Conservation (phyloP, 306 rosid genomes). For the cucumber (Cucumis sativus) region DNA sequence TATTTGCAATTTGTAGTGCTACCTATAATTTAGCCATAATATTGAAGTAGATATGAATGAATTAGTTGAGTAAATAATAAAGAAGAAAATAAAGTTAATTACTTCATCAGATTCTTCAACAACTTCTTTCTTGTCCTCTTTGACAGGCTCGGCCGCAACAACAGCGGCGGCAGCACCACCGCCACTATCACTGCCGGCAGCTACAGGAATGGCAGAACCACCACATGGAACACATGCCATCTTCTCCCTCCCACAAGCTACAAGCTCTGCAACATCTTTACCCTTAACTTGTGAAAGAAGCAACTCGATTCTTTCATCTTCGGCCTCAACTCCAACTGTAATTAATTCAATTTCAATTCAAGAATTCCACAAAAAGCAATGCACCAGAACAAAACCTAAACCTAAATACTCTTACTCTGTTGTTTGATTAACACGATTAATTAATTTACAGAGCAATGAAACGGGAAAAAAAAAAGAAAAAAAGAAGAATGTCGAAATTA, state of each 20-base stretch:
- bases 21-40: no score
- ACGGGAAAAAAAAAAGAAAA: no score
- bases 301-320: constrained; percentile 32
- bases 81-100: constrained; percentile 7
- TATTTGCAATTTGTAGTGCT: no score
- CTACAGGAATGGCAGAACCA: constrained; percentile 29
- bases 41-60: background rate
- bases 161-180: constrained; percentile 8
- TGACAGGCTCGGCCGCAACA: constrained; percentile 34
- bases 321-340: constrained; percentile 60
- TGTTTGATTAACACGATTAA: no score
- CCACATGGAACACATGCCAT: constrained; percentile 56
- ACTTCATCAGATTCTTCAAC: constrained; percentile 66
- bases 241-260: constrained; percentile 55
- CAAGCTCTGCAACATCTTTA: constrained; percentile 50
- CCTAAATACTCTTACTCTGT: background rate
- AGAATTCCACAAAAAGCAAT: background rate
- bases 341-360: background rate
- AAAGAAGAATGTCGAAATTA: no score
- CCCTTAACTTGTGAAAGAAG: constrained; percentile 47
- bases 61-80: background rate
- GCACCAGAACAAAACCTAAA: background rate
- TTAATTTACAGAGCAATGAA: no score
- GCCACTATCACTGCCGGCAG: background rate
- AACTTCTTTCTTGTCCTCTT: constrained; percentile 48